Conservation (phyloP, 2,329 filamentous ascomycete species). For the Hortaea werneckii region DNA sequence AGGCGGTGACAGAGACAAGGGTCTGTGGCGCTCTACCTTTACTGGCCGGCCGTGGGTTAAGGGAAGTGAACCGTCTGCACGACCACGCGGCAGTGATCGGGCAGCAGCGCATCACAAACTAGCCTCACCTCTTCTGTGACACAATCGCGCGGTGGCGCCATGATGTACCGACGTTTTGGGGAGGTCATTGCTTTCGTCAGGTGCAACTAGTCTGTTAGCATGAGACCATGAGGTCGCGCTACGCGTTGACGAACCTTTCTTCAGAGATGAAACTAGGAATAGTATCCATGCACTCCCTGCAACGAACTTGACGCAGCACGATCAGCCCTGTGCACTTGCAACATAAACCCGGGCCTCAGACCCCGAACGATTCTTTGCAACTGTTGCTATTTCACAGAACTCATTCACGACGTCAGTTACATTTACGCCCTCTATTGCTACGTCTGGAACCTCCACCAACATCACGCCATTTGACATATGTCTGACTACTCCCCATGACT, state of each 20-base stretch:
- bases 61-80: background rate
- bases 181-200: background rate
- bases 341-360: too few relatives aligned
- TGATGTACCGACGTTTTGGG: background rate
- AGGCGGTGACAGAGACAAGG: background rate
- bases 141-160: background rate
- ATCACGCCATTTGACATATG: background rate
- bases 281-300: background rate
- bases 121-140: background rate
- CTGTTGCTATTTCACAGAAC: too few relatives aligned
- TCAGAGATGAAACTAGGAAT: background rate
- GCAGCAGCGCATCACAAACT: background rate
- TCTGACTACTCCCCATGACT: slow-evolving; percentile 16
- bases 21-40: background rate
- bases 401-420: too few relatives aligned
- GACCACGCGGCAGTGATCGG: background rate
- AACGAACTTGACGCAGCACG: too few relatives aligned
- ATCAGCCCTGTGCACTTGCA: too few relatives aligned
- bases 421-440: too few relatives aligned
- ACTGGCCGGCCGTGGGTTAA: background rate
- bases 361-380: too few relatives aligned
- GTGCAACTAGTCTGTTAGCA: background rate
- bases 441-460: background rate
- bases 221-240: background rate
- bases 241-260: background rate